A percentile compares a stretch with the other conserved stretches of the same genome.
phyloP scores from a whole-genome alignment of 1,284 basidiomycete species.

The Pholiota adiposa region DNA sequence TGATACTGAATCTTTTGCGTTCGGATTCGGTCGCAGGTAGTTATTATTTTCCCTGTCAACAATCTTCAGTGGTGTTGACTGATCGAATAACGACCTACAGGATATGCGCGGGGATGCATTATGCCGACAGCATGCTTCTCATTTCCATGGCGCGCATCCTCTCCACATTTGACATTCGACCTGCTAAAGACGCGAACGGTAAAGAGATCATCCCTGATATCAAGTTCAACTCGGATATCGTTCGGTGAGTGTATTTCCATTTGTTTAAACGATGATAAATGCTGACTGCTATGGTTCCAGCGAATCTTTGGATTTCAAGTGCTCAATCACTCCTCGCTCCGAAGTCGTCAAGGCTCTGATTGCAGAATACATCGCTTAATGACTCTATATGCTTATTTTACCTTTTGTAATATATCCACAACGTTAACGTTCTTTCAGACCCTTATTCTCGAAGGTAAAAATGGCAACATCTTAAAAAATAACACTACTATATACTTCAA shows the following conservation, averaged over 20 bases:
- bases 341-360: slow-evolving; percentile 3
- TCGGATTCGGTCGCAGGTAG: slow-evolving; percentile 5
- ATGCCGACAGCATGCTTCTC: slow-evolving; percentile 14
- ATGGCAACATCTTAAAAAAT: too few species aligned
- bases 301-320: slow-evolving; percentile 5
- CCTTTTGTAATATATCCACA: not conserved
- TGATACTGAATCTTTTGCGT: slow-evolving; percentile 5
- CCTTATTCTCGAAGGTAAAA: too few species aligned
- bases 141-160: slow-evolving; percentile 14
- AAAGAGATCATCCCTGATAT: slow-evolving; percentile 10
- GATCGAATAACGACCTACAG: not conserved
- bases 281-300: not conserved
- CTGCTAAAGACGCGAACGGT: slow-evolving; percentile 11
- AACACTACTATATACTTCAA: too few species aligned
- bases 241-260: slow-evolving; percentile 1
- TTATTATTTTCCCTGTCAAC: not conserved
- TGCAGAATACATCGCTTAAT: not conserved
- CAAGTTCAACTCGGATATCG: slow-evolving; percentile 8
- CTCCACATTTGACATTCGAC: slow-evolving; percentile 11
- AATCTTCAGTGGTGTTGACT: not conserved
- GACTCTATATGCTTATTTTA: not conserved
- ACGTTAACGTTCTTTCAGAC: too few species aligned
- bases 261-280: not conserved
- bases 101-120: slow-evolving; percentile 15
- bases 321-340: slow-evolving; percentile 10